Evolutionary conservation across 2,329 filamentous ascomycete species (phyloP).

Genomic region (Aspergillus niger): DNA sequence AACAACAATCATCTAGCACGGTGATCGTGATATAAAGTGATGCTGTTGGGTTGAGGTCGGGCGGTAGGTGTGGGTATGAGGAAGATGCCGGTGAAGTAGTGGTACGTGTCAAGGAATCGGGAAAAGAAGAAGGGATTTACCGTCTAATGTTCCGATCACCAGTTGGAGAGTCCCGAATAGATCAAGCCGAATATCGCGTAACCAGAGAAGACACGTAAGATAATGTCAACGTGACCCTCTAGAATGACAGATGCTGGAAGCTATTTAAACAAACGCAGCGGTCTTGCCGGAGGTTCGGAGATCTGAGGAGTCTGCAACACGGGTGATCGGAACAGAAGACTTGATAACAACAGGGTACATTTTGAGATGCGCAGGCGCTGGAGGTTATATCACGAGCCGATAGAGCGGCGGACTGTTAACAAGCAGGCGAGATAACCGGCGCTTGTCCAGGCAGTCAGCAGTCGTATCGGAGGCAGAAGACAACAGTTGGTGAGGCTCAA

Average conservation of each 20-base stretch:
- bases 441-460: slow-evolving; percentile 35
- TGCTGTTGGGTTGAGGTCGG: slow-evolving; percentile 8
- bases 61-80: neutral
- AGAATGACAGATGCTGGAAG: slow-evolving; percentile 15
- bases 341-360: slow-evolving; percentile 42
- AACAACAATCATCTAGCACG: slow-evolving; percentile 7
- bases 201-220: slow-evolving; percentile 20
- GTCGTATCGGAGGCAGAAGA: slow-evolving; percentile 19
- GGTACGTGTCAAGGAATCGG: slow-evolving; percentile 16
- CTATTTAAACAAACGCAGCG: slow-evolving; percentile 30
- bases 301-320: slow-evolving; percentile 39
- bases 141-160: slow-evolving; percentile 31
- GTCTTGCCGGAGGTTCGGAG: slow-evolving; percentile 31
- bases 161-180: slow-evolving; percentile 26
- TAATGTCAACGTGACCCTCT: slow-evolving; percentile 21
- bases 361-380: slow-evolving; percentile 32
- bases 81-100: neutral
- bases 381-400: slow-evolving; percentile 30
- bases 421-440: slow-evolving; percentile 34
- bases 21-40: neutral
- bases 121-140: slow-evolving; percentile 14
- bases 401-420: slow-evolving; percentile 33
- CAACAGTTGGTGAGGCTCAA: slow-evolving; percentile 17
- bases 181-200: slow-evolving; percentile 23
- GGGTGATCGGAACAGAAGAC: slow-evolving; percentile 40